phyloP scores from a whole-genome alignment of 2,329 filamentous ascomycete genomes.

The Fusarium chuoi region DNA sequence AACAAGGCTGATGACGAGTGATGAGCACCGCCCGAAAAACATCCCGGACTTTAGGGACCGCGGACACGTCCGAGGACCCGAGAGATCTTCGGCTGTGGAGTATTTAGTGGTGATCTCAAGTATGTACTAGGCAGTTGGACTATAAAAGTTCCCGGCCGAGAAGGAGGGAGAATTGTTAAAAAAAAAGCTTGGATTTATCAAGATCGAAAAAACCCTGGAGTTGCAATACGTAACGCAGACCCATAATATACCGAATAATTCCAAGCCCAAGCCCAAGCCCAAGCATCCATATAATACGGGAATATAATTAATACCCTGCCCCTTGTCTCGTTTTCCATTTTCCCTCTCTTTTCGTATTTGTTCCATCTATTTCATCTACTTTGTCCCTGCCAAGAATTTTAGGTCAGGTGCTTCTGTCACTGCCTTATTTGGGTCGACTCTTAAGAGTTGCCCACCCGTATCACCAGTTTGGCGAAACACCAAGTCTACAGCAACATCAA shows the following conservation, averaged over 20 bases:
- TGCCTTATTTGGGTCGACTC: neutral
- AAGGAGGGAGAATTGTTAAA: neutral
- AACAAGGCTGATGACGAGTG: slow-evolving; percentile 8
- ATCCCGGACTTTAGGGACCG: slow-evolving; percentile 13
- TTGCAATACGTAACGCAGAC: slow-evolving; percentile 19
- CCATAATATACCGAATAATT: slow-evolving; percentile 8
- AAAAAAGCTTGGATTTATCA: slow-evolving; percentile 27
- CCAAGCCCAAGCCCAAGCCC: neutral
- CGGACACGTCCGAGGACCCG: slow-evolving; percentile 10
- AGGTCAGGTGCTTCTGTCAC: neutral
- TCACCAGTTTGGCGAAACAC: neutral
- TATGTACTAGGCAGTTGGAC: no score
- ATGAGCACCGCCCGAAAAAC: neutral
- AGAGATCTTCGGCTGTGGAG: neutral
- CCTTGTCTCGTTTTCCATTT: neutral
- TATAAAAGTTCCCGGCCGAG: slow-evolving; percentile 11
- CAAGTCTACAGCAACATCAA: neutral
- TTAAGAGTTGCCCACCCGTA: neutral
- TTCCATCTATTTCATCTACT: neutral
- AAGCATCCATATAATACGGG: neutral
- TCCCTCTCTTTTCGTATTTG: neutral
- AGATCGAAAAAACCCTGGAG: neutral
- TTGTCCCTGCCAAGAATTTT: neutral
- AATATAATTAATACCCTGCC: slow-evolving; percentile 18
- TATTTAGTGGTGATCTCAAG: neutral